phyloP scores from a whole-genome alignment of 441 rosid genomes.

The Arabidopsis hybrid region DNA sequence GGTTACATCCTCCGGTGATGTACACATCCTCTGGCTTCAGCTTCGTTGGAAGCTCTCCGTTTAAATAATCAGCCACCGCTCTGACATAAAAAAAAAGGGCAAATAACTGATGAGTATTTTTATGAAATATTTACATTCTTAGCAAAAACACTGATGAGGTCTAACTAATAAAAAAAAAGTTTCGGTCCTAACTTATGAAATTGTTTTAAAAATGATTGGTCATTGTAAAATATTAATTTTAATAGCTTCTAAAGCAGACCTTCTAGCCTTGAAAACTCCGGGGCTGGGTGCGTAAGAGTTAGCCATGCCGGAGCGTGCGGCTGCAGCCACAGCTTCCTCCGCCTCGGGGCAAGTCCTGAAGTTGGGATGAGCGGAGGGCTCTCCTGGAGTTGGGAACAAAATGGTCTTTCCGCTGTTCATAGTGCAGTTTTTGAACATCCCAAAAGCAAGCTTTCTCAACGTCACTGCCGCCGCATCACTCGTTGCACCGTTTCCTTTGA shows the following conservation, averaged over 20 bases:
- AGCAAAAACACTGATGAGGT: no score
- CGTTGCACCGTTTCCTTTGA: conserved; percentile 37
- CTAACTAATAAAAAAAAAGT: neutral
- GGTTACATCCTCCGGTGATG: conserved; percentile 53
- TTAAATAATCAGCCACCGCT: conserved; percentile 57
- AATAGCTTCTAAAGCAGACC: conserved; percentile 30
- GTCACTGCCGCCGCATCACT: conserved; percentile 32
- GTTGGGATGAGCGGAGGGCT: conserved; percentile 59
- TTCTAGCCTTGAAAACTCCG: conserved; percentile 59
- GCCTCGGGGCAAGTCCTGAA: conserved; percentile 56
- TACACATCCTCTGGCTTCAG: conserved; percentile 55
- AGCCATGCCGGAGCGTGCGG: conserved; percentile 55
- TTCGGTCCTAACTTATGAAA: no score
- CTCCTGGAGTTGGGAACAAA: conserved; percentile 64
- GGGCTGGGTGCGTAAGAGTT: conserved; percentile 51
- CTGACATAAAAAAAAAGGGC: conserved; percentile 25
- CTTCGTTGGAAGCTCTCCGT: conserved; percentile 48
- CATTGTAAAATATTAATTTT: neutral
- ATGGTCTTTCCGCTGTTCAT: conserved; percentile 36
- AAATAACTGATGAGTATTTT: neutral
- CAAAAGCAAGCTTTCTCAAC: conserved; percentile 39
- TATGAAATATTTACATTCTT: no score
- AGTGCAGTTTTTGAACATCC: conserved; percentile 36
- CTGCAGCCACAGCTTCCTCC: conserved; percentile 56
- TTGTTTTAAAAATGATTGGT: no score